Conservation (phyloP, 2,329 filamentous ascomycete species). For the Talaromyces albobiverticillius region DNA sequence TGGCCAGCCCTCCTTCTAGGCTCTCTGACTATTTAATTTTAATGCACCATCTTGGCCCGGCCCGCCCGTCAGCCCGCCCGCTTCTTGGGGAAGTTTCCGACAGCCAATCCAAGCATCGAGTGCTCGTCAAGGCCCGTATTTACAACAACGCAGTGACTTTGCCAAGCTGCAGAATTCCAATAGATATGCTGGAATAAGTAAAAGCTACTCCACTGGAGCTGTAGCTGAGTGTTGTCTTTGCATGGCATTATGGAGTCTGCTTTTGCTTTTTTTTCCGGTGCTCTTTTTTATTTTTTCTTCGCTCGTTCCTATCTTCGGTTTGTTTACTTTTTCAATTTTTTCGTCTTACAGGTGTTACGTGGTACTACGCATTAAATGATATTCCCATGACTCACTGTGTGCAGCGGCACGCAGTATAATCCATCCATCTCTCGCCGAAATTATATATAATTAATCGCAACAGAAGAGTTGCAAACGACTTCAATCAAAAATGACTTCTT, state of each 20-base stretch:
- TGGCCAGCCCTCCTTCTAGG: no score
- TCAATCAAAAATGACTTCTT: slow-evolving; percentile 4
- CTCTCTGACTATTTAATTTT: no score
- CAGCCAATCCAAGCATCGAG: no score
- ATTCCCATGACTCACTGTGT: neutral
- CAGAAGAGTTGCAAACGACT: neutral
- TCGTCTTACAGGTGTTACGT: neutral
- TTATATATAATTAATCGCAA: neutral
- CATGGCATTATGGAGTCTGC: neutral
- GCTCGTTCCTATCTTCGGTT: neutral
- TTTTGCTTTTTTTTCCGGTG: neutral
- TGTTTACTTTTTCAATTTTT: neutral
- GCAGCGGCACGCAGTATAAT: neutral
- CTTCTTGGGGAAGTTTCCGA: no score
- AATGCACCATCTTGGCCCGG: no score
- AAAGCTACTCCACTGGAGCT: neutral
- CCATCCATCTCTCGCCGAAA: neutral
- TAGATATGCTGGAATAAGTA: neutral
- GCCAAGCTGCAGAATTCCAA: neutral
- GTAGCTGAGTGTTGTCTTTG: neutral
- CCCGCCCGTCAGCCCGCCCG: no score
- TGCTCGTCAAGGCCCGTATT: no score
- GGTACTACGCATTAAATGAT: neutral
- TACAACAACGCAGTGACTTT: neutral
- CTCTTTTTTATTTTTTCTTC: neutral